phyloP scores from a whole-genome alignment of 2,329 filamentous ascomycete genomes.

The Lithohypha guttulata region DNA sequence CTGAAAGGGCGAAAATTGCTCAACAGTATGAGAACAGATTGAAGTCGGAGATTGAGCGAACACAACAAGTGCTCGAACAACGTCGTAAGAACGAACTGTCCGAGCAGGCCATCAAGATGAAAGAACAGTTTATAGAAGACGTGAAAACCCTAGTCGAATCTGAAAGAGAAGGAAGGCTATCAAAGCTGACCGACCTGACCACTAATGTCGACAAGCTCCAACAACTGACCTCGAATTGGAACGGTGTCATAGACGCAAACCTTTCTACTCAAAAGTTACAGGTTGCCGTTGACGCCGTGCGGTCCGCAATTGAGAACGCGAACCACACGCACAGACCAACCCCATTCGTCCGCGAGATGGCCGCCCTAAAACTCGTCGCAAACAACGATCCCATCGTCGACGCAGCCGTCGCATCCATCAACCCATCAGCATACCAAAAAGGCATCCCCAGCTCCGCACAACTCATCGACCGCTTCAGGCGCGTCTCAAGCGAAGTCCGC shows the following conservation, averaged over 20 bases:
- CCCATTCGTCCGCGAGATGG: slow-evolving; percentile 85
- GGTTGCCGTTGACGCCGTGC: slow-evolving; percentile 87
- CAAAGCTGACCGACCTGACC: slow-evolving; percentile 72
- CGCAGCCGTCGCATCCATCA: slow-evolving; percentile 92
- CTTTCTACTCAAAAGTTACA: slow-evolving; percentile 92
- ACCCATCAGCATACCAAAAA: slow-evolving; percentile 83
- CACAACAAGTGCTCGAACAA: slow-evolving; percentile 70
- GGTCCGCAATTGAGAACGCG: slow-evolving; percentile 64
- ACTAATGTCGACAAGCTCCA: slow-evolving; percentile 72
- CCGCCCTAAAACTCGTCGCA: slow-evolving; percentile 87
- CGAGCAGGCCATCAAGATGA: slow-evolving; percentile 81
- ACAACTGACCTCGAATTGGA: slow-evolving; percentile 79
- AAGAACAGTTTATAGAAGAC: slow-evolving; percentile 69
- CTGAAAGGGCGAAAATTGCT: slow-evolving; percentile 70
- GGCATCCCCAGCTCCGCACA: slow-evolving; percentile 75
- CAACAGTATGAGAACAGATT: slow-evolving; percentile 70
- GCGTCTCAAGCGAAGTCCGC: slow-evolving; percentile 81
- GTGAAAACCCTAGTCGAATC: slow-evolving; percentile 74
- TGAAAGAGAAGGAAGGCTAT: slow-evolving; percentile 76
- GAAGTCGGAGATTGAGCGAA: slow-evolving; percentile 65
- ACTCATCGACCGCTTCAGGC: slow-evolving; percentile 89
- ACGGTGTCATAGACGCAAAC: slow-evolving; percentile 78
- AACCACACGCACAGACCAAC: slow-evolving; percentile 44
- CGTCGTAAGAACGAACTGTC: slow-evolving; percentile 73
- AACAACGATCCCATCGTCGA: slow-evolving; percentile 74